Base-by-base conservation (phyloP, 1,284 basidiomycete species). In the Kalmanozyma brasiliensis region DNA sequence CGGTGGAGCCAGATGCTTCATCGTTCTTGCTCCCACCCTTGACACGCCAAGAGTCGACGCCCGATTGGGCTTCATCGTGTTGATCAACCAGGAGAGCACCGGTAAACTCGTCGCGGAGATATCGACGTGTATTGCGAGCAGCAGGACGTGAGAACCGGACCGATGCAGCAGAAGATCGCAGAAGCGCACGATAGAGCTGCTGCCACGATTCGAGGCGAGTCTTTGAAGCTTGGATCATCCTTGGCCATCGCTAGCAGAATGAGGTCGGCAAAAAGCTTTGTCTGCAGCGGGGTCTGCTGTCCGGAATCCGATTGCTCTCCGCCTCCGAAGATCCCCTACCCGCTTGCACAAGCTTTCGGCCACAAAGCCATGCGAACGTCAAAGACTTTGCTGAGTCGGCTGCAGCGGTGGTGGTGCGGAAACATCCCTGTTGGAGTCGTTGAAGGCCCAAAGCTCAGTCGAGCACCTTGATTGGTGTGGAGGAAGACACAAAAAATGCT, bases 101-200 rank as follows among this genome's bases (percentile, higher is more conserved):
- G 32, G 37, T 51, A 19, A 55, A 57, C 5, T 75, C 73, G 43
- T 69, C 65, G 3, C 64, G 51, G 9, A 73, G 41, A 30, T 70
- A 64, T 3, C 73, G 60, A 26, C 62, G 46, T 23, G 73, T 67
- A 42, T 76, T 76, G 6, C 53, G 57, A 11, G 73, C 43, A 8
- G 73, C 71, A 3, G 70, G 73, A 7, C 59, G 48, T 2, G 35
- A 51, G 58, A 73, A 76, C 16, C 64, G 67, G 22, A 73, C 73
- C 3, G 71, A 49, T 7, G 62, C 52, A 8, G 42, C 33, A 2
- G 58, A 61, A 2, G 52, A 52, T 23, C 67, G 52, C 4, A 70
- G 47, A 14, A 70, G 35, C 0, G 62, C 49, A 17, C 67, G 57
- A 49, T 65, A 65, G 7, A 60, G 46, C 6, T 42, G 41, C 35